A percentile compares a stretch with the other conserved stretches of the same genome.
phyloP scores from a whole-genome alignment of 257 asterid species.

The Rubia yunnanensis region DNA sequence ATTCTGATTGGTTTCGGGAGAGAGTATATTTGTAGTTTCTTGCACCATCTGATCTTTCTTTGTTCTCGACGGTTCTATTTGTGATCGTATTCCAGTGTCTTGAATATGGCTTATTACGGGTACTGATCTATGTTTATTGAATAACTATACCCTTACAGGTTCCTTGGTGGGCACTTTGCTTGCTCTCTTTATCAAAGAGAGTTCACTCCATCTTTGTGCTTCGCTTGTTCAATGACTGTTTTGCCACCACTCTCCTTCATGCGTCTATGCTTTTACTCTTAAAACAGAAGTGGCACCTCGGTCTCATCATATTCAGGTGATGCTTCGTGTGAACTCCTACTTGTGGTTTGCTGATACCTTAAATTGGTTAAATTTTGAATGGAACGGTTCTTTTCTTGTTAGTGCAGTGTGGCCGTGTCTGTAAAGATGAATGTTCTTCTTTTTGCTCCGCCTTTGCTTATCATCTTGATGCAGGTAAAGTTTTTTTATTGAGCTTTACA shows the following conservation, averaged over 20 bases:
- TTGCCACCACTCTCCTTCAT: slow-evolving; percentile 85
- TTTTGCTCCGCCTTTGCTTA: slow-evolving; percentile 12
- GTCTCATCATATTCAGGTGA: slow-evolving; percentile 90
- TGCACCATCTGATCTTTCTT: no score
- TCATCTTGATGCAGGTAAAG: slow-evolving; percentile 76
- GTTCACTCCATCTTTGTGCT: slow-evolving; percentile 89
- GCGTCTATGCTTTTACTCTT: slow-evolving; percentile 64
- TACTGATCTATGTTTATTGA: neutral
- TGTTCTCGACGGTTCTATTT: neutral
- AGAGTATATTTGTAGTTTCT: neutral
- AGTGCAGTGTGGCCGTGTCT: slow-evolving; percentile 89
- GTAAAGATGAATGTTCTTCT: slow-evolving; percentile 87
- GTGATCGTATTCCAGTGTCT: neutral
- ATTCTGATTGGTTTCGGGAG: neutral
- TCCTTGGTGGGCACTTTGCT: slow-evolving; percentile 96
- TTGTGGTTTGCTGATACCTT: neutral
- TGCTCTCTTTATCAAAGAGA: slow-evolving; percentile 78
- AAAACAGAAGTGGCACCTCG: slow-evolving; percentile 86
- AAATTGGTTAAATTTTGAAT: slow-evolving; percentile 11
- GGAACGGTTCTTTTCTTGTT: slow-evolving; percentile 29
- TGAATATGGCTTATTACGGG: neutral
- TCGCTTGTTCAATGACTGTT: slow-evolving; percentile 95
- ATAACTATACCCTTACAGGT: slow-evolving; percentile 43
- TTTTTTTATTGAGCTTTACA: slow-evolving; percentile 6
- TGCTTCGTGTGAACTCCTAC: slow-evolving; percentile 5